Conservation (phyloP, 2,329 filamentous ascomycete species). For the Aquanectria penicillioides region DNA sequence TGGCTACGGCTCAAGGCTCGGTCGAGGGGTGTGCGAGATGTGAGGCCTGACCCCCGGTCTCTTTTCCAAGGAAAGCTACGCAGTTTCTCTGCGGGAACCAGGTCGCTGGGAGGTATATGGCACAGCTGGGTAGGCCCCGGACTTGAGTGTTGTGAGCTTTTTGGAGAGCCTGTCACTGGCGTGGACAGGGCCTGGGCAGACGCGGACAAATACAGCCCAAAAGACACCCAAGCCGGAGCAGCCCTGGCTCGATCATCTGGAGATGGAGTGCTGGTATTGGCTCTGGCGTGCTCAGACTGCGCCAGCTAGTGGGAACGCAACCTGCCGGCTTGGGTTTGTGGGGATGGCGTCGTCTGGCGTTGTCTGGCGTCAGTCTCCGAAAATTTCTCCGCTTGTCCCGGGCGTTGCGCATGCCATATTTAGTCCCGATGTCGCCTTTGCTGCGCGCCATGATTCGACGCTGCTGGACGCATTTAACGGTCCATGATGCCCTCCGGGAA, state of each 20-base stretch:
- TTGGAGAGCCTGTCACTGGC: not conserved
- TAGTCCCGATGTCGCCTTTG: slow-evolving; percentile 45
- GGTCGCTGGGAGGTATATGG: not conserved
- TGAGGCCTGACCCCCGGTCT: slow-evolving; percentile 7
- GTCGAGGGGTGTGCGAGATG: not conserved
- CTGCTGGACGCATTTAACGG: slow-evolving; percentile 28
- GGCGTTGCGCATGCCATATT: slow-evolving; percentile 34
- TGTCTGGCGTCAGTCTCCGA: slow-evolving; percentile 38
- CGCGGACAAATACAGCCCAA: not conserved
- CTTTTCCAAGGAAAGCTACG: slow-evolving; percentile 6
- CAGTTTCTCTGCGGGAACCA: slow-evolving; percentile 3
- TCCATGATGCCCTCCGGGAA: slow-evolving; percentile 26
- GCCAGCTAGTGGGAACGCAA: slow-evolving; percentile 11
- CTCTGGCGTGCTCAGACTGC: not conserved
- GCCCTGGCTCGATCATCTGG: not conserved
- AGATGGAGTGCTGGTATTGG: slow-evolving; percentile 20
- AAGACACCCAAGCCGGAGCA: not conserved
- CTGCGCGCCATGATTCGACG: slow-evolving; percentile 36
- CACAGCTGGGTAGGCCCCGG: slow-evolving; percentile 6
- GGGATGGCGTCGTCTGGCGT: slow-evolving; percentile 25
- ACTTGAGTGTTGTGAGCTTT: not conserved
- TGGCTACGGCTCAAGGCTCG: slow-evolving; percentile 18
- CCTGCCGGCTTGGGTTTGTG: slow-evolving; percentile 21
- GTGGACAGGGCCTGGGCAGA: no score
- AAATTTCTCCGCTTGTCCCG: slow-evolving; percentile 42